Evolutionary conservation across 2,329 filamentous ascomycete genomes (phyloP), one percentile per base, ranked within the genome.

Genomic region (Aspergillus niger): DNA sequence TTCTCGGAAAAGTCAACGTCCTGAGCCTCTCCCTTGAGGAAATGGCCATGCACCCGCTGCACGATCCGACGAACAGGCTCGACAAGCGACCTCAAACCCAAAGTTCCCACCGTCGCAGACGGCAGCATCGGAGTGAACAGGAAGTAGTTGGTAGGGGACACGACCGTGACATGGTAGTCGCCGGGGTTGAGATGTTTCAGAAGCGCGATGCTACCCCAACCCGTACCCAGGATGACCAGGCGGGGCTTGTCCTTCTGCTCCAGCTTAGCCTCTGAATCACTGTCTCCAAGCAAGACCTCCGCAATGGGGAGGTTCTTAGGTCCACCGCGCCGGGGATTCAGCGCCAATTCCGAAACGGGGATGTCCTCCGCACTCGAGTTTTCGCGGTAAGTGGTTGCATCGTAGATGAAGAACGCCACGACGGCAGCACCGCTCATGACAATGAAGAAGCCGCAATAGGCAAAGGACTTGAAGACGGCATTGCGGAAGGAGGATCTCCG

Each of bases 121-220:
- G 95, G 95, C 47, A 99, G 83, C 93, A 99, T 98, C 0, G 95
- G 95, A 2, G 95, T 99, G 77, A 99, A 99, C 32, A 99, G 80
- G 79, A 99, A 99, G 79, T 98, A 97, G 71, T 98, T 98, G 38
- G 90, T 90, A 0, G 95, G 94, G 11, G 92, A 96, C 47, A 99
- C 89, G 41, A 99, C 90, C 4, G 94, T 98, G 67, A 99, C 89
- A 76, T 99, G 93, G 74, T 97, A 99, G 69, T 97, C 91, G 11
- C 93, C 91, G 0, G 92, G 89, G 63, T 94, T 90, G 64, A 99
- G 79, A 63, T 91, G 89, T 80, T 99, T 99, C 67, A 99, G 80
- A 61, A 99, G 80, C 4, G 94, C 91, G 62, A 99, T 91, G 70
- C 92, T 92, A 57, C 93, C 95, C 95, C 95, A 99, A 48, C 95